Evolutionary conservation across 345 rosid genomes (phyloP), one percentile per base, ranked within the genome.

Genomic region (Abelmoschus esculentus): DNA sequence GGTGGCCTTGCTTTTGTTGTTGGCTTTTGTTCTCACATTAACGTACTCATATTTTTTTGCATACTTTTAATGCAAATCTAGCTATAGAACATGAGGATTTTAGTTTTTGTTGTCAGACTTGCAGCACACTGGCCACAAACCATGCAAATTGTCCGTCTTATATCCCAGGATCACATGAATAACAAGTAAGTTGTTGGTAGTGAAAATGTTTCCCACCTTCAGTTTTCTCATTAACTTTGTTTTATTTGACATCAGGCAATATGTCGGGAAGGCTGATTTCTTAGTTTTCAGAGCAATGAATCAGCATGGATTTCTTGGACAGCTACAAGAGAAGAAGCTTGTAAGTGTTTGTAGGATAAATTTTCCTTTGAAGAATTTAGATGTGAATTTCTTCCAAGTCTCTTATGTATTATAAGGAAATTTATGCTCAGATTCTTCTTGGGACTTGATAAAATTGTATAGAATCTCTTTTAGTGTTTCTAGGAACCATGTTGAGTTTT

Each of bases 81-180:
- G 6, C 11, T 66, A 14, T 47, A 65, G 56, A 66, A 52, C 38
- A 59, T 52, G 60, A 70, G 44, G 59, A 17, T 50, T 53, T 74
- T 40, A 44, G n/a, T 70, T 73, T 18, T 57, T 52, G 44, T 76
- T 47, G 64, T 77, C 91, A 95, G 97, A 87, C 93, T 95, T 73
- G 99, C 98, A 66, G 93, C 88, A 54, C 89, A 95, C 75, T 95
- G 99, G 99, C 99, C 99, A 14, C 63, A 79, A 47, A 86, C 87
- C 32, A 88, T 95, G 99, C 98, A 95, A 82, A 91, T 95, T 61
- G 99, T 87, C 75, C 96, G 96, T 59, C 93, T 95, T 72, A 91
- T 95, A 77, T 90, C 98, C 42, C 97, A 90, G 78, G 99, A 95
- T 75, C 96, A 90, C 84, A 90, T 92, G 99, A 95, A 90, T 82